Conservation (phyloP, 148 eudicot species). For the Chenopodium quinoa region DNA sequence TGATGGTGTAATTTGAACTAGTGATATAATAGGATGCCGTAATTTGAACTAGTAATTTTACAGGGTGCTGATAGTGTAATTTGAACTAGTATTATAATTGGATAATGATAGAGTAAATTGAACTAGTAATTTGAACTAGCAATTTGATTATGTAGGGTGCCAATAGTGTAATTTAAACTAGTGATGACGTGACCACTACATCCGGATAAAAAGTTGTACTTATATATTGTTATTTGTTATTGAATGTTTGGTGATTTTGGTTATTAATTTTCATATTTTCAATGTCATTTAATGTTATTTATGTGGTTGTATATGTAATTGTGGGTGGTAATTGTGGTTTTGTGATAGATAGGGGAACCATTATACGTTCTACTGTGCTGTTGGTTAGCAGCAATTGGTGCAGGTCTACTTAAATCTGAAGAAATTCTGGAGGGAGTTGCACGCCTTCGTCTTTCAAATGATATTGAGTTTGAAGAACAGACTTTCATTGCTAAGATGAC, state of each 20-base stretch:
- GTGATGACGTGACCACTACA: not conserved
- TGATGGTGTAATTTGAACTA: not conserved
- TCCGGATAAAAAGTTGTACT: not conserved
- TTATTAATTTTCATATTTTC: not conserved
- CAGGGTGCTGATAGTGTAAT: not conserved
- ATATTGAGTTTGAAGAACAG: conserved; percentile 91
- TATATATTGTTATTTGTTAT: too few species aligned
- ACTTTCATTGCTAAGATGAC: conserved; percentile 78
- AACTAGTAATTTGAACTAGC: not conserved
- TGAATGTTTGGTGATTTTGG: too few species aligned
- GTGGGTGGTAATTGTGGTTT: not conserved
- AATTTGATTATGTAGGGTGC: too few species aligned
- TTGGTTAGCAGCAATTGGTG: conserved; percentile 97
- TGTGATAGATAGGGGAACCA: conserved; percentile 68
- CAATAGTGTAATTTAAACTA: not conserved
- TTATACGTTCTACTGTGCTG: conserved; percentile 77
- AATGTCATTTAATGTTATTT: not conserved
- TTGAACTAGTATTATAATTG: not conserved
- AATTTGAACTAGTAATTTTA: too few species aligned
- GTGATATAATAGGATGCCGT: not conserved
- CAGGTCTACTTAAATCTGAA: conserved; percentile 92
- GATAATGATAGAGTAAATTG: too few species aligned
- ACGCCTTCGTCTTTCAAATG: conserved; percentile 71
- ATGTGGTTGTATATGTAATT: not conserved
- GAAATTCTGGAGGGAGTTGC: conserved; percentile 93